phyloP scores from a whole-genome alignment of 2,329 filamentous ascomycete species.

The Alternaria brassicicola region DNA sequence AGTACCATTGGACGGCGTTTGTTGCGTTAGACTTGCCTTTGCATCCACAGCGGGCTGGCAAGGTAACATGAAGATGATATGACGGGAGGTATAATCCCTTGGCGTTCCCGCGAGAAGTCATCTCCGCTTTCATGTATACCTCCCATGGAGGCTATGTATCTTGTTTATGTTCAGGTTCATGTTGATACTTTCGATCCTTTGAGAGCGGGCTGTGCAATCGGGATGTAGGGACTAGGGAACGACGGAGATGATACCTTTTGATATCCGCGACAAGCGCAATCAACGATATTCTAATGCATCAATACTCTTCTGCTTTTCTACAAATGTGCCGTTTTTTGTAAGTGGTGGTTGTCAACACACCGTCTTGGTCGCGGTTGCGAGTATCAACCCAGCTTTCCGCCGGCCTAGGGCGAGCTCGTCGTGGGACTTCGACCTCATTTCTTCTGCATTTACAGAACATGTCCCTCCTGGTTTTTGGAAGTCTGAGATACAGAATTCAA shows the following conservation, averaged over 20 bases:
- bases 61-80: not conserved
- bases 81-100: conserved; percentile 2
- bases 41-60: conserved; percentile 1
- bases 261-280: not conserved
- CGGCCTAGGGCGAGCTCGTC: not conserved
- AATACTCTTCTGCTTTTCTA: not conserved
- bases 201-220: not conserved
- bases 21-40: conserved; percentile 3
- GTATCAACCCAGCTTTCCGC: not conserved
- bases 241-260: conserved; percentile 1
- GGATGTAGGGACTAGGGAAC: not conserved
- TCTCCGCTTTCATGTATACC: conserved; percentile 2
- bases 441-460: not conserved
- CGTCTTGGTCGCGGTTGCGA: not conserved
- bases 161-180: not conserved
- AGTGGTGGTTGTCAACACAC: not conserved
- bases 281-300: not conserved
- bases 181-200: not conserved
- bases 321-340: not conserved
- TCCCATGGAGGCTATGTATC: conserved; percentile 1
- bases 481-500: not conserved
- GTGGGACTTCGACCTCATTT: not conserved
- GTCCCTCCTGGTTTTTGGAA: not conserved
- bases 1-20: conserved; percentile 4
- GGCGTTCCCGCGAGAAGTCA: not conserved